Conservation (phyloP, 2,329 filamentous ascomycete species). For the Fusarium redolens region DNA sequence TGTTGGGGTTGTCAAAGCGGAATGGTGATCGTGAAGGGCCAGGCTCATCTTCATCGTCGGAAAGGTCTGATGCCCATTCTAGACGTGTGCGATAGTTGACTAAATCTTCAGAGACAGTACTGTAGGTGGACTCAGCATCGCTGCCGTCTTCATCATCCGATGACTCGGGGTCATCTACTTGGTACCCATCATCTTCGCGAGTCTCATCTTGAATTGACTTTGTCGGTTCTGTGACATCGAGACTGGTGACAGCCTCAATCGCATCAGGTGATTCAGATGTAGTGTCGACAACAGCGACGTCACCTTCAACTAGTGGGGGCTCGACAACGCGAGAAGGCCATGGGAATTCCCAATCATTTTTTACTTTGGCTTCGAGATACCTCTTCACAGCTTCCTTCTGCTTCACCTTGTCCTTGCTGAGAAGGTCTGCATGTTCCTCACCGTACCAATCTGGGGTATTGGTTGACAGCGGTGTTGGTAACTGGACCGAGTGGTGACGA, state of each 20-base stretch:
- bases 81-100: slow-evolving; percentile 61
- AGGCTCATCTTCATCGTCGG: slow-evolving; percentile 60
- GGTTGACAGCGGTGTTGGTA: slow-evolving; percentile 46
- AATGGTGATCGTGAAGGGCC: slow-evolving; percentile 58
- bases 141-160: slow-evolving; percentile 37
- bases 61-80: slow-evolving; percentile 69
- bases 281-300: slow-evolving; percentile 7
- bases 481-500: slow-evolving; percentile 52
- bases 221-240: slow-evolving; percentile 21
- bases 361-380: slow-evolving; percentile 65
- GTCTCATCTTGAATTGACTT: slow-evolving; percentile 47
- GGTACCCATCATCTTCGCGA: slow-evolving; percentile 51
- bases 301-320: slow-evolving; percentile 8
- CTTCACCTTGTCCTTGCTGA: slow-evolving; percentile 70
- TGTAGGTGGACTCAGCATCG: slow-evolving; percentile 64
- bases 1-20: slow-evolving; percentile 63
- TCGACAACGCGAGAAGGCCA: slow-evolving; percentile 59
- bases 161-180: slow-evolving; percentile 55
- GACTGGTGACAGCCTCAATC: slow-evolving; percentile 3
- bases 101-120: slow-evolving; percentile 66
- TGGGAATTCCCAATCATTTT: slow-evolving; percentile 69
- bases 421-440: slow-evolving; percentile 69
- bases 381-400: slow-evolving; percentile 72
- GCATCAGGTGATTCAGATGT: slow-evolving; percentile 13
- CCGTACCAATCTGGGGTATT: slow-evolving; percentile 51